phyloP scores from a whole-genome alignment of 805 yeast genomes.

The Candida tallmaniae region DNA sequence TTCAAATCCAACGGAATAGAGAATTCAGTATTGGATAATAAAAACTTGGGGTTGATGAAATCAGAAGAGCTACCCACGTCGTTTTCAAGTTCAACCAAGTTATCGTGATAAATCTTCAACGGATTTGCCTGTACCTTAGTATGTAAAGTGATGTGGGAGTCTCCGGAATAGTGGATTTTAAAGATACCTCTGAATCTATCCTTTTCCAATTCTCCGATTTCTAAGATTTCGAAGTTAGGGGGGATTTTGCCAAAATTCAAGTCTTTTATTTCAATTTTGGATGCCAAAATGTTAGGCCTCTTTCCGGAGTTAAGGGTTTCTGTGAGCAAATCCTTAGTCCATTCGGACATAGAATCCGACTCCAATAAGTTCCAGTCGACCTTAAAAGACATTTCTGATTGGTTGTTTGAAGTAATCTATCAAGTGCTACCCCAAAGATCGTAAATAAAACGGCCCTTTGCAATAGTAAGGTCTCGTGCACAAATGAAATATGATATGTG shows the following conservation, averaged over 20 bases:
- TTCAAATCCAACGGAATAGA: constrained; percentile 76
- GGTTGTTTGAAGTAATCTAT: too few species aligned
- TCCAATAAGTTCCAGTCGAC: constrained; percentile 76
- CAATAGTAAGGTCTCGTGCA: too few species aligned
- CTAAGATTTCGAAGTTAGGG: constrained; percentile 73
- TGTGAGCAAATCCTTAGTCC: constrained; percentile 62
- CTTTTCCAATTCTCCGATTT: constrained; percentile 73
- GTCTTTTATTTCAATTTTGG: constrained; percentile 62
- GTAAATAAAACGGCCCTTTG: too few species aligned
- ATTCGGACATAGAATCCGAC: constrained; percentile 53
- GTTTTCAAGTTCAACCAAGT: constrained; percentile 33
- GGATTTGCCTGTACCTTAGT: constrained; percentile 86
- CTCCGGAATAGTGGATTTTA: constrained; percentile 71
- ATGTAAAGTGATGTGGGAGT: constrained; percentile 67
- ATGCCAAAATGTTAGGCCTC: constrained; percentile 65
- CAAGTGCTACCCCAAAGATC: too few species aligned
- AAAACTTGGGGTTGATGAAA: constrained; percentile 65
- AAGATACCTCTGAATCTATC: constrained; percentile 81
- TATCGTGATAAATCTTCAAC: constrained; percentile 58
- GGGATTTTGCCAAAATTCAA: constrained; percentile 70
- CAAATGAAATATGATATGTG: too few species aligned
- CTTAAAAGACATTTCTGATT: constrained; percentile 60
- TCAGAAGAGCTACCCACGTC: constrained; percentile 17
- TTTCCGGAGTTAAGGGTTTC: constrained; percentile 72
- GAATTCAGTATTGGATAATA: constrained; percentile 61